Evolutionary conservation across 768 basidiomycete species (phyloP).

Genomic region (Hygrocybe punicea): DNA sequence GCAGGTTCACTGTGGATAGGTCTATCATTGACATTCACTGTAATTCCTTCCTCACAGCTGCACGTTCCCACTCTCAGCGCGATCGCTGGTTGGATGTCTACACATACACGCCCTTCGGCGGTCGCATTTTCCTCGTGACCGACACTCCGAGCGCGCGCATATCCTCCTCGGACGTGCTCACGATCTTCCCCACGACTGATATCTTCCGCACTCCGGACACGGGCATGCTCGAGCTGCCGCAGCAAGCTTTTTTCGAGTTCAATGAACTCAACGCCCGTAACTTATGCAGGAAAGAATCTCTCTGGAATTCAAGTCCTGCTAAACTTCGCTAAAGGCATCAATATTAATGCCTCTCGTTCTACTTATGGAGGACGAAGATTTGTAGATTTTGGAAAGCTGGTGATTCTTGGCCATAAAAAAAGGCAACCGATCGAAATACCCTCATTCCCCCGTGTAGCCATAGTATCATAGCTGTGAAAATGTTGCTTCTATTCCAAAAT

Average conservation of each 20-base stretch:
- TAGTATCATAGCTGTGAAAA: no score
- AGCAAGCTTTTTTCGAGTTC: slow-evolving; percentile 57
- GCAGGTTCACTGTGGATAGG: no score
- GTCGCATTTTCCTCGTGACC: slow-evolving; percentile 61
- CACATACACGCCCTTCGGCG: slow-evolving; percentile 61
- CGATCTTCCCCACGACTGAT: slow-evolving; percentile 49
- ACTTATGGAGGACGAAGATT: no score
- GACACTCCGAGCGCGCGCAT: slow-evolving; percentile 63
- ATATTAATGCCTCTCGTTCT: no score
- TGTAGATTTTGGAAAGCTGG: no score
- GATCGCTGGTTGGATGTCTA: slow-evolving; percentile 66
- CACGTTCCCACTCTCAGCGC: slow-evolving; percentile 49
- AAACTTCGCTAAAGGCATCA: neutral
- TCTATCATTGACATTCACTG: slow-evolving; percentile 8
- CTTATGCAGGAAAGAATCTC: slow-evolving; percentile 53
- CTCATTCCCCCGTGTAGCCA: no score
- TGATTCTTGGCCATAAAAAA: no score
- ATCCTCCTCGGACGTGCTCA: slow-evolving; percentile 53
- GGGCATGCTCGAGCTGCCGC: slow-evolving; percentile 66
- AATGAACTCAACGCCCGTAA: slow-evolving; percentile 50
- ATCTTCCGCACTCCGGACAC: slow-evolving; percentile 26
- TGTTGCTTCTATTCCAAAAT: no score
- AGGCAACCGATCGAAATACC: no score
- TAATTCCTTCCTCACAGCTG: slow-evolving; percentile 37
- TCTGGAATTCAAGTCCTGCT: slow-evolving; percentile 41